Conservation (phyloP, 2,329 filamentous ascomycete species). For the Hypoxylon sp. region DNA sequence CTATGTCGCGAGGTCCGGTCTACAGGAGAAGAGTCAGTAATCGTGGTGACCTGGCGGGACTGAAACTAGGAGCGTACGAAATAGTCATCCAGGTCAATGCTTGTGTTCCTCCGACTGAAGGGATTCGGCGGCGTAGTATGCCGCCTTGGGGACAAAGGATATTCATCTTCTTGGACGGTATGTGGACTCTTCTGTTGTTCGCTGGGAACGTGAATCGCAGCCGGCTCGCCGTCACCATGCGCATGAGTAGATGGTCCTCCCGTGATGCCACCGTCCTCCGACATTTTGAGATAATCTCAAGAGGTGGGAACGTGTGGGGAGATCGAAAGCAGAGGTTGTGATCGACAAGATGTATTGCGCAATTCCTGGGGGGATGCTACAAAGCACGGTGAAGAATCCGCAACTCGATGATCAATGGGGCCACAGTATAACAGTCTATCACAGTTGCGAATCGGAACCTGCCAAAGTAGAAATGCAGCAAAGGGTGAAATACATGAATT, state of each 20-base stretch:
- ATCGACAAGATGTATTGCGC: conserved; percentile 33
- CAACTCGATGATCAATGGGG: conserved; percentile 13
- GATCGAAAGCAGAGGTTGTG: conserved; percentile 23
- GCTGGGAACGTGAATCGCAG: conserved; percentile 26
- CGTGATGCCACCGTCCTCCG: conserved; percentile 44
- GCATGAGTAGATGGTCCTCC: conserved; percentile 23
- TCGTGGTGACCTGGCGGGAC: neutral
- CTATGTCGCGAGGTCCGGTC: conserved; percentile 76
- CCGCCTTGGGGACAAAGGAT: conserved; percentile 44
- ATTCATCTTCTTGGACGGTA: conserved; percentile 36
- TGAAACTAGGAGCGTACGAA: conserved; percentile 57
- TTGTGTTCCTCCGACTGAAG: conserved; percentile 53
- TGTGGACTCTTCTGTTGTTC: conserved; percentile 32
- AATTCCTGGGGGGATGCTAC: conserved; percentile 24
- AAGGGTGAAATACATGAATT: neutral
- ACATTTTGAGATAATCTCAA: conserved; percentile 43
- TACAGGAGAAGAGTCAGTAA: conserved; percentile 40
- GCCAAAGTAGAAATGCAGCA: conserved; percentile 19
- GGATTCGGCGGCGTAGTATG: conserved; percentile 51
- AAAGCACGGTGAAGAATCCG: conserved; percentile 3
- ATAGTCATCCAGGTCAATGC: conserved; percentile 62
- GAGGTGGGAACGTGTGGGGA: conserved; percentile 32
- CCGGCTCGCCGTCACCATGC: conserved; percentile 35
- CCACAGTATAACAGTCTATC: conserved; percentile 11
- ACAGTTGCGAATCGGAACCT: conserved; percentile 29